phyloP scores from a whole-genome alignment of 495 filamentous ascomycete species.

The Penicillium samsonianum region DNA sequence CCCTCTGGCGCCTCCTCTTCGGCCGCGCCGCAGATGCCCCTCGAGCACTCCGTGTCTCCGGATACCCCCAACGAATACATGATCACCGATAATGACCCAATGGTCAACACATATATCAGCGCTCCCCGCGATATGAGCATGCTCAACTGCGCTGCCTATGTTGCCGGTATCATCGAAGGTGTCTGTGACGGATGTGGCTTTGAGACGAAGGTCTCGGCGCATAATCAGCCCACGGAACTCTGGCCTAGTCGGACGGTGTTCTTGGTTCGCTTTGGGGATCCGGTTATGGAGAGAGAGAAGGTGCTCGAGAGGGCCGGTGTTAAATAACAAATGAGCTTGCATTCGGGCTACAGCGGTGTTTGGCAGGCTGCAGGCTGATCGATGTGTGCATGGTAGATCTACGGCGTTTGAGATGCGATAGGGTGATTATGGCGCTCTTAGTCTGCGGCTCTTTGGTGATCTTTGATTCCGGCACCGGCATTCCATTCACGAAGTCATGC shows the following conservation, averaged over 20 bases:
- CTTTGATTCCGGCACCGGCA: neutral
- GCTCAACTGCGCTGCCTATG: slow-evolving; percentile 94
- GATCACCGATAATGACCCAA: slow-evolving; percentile 95
- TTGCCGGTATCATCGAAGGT: slow-evolving; percentile 94
- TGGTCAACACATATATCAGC: slow-evolving; percentile 90
- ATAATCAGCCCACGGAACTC: slow-evolving; percentile 80
- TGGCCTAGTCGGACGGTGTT: slow-evolving; percentile 97
- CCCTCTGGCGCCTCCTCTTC: slow-evolving; percentile 91
- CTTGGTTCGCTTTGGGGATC: slow-evolving; percentile 82
- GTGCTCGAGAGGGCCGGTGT: slow-evolving; percentile 54
- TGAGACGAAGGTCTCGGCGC: slow-evolving; percentile 85
- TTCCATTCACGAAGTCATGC: slow-evolving; percentile 7
- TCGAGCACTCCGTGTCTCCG: slow-evolving; percentile 82
- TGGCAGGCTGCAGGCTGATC: neutral
- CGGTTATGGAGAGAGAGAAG: slow-evolving; percentile 89
- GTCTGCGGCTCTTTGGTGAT: neutral
- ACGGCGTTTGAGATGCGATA: neutral
- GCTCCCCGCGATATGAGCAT: slow-evolving; percentile 93
- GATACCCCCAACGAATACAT: slow-evolving; percentile 92
- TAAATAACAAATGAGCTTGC: slow-evolving; percentile 34
- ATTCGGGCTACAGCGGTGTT: neutral
- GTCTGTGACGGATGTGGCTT: slow-evolving; percentile 91
- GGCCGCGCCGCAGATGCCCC: slow-evolving; percentile 81
- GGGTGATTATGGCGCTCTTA: slow-evolving; percentile 1
- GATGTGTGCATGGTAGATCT: neutral